phyloP scores from a whole-genome alignment of 768 basidiomycete species.

The Rickenella mellea region DNA sequence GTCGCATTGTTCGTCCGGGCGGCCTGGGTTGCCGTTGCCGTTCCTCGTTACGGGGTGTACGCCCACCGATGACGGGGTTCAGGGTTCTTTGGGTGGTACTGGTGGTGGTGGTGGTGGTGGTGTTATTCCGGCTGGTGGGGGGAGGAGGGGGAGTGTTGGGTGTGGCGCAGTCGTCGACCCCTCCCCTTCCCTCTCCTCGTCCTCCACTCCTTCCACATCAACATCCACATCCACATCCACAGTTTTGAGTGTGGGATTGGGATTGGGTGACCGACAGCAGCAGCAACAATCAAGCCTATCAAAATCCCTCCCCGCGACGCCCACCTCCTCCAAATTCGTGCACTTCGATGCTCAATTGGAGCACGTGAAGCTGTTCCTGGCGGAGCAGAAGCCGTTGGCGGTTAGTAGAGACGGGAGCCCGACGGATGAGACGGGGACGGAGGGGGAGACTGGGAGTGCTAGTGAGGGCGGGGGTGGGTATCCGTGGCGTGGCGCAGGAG shows the following conservation, averaged over 20 bases:
- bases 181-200: conserved; percentile 8
- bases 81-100: conserved; percentile 5
- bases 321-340: conserved; percentile 71
- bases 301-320: conserved; percentile 82
- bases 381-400: conserved; percentile 90
- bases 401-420: conserved; percentile 89
- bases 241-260: no score
- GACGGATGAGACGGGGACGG: conserved; percentile 73
- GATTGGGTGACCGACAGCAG: no score
- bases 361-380: conserved; percentile 88
- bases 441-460: conserved; percentile 35
- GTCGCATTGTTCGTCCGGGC: conserved; percentile 8
- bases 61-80: neutral
- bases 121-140: no score
- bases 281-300: no score
- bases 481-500: neutral
- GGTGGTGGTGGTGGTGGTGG: no score
- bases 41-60: no score
- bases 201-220: conserved; percentile 3
- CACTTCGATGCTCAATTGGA: conserved; percentile 91
- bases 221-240: conserved; percentile 13
- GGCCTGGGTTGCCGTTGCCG: no score
- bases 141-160: no score
- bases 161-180: no score
- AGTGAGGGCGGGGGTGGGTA: neutral